Evolutionary conservation across 495 filamentous ascomycete species (phyloP), one percentile per base, ranked within the genome.

Genomic region (Lasiosphaeriaceae sp.): DNA sequence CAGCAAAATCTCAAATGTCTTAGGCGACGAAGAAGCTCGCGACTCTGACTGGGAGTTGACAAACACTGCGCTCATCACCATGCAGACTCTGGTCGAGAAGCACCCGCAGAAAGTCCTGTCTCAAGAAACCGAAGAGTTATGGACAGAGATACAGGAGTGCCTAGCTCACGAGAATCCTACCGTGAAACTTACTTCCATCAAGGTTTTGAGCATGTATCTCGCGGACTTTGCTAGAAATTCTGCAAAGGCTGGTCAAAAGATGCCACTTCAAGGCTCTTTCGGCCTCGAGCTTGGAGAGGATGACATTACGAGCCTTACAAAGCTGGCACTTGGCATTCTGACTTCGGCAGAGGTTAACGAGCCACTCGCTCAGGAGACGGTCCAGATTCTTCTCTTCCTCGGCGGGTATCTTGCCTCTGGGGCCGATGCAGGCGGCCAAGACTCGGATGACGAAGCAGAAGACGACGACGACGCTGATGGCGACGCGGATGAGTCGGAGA

Each of bases 351-450:
- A 82, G 26, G 72, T 94, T 2, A 63, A 71, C 39, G 83, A 90
- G 55, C 80, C 84, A 20, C 76, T 96, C 23, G 86, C 85, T 0
- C 80, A 79, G 55, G 89, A 93, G 66, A 83, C 79, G 29, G 84
- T 89, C 24, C 84, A 87, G 56, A 92, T 95, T 62, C 73, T 92
- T 35, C 73, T 88, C 20, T 95, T 95, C 77, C 76, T 96, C 0
- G 85, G 66, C 26, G 45, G 58, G 6, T 66, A 65, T 29, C 66
- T 72, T 49, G 62, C 67, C 52, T 69, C 69, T 29, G 73, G 74
- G 34, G 69, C 68, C 52, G 57, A 68, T 58, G 52, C 60, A 12
- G 45, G 52, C 9, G 60, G 54, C 35, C 66, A 60, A 5, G 66
- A 66, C 2, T 67, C 71, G 11, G 66, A 61, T 43, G 72, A 73